These are phyloP conservation scores for Beauveria scarabaeidicola DNA, from an alignment of 2,329 filamentous ascomycete genomes.

Conservation along the genomic window DNA sequence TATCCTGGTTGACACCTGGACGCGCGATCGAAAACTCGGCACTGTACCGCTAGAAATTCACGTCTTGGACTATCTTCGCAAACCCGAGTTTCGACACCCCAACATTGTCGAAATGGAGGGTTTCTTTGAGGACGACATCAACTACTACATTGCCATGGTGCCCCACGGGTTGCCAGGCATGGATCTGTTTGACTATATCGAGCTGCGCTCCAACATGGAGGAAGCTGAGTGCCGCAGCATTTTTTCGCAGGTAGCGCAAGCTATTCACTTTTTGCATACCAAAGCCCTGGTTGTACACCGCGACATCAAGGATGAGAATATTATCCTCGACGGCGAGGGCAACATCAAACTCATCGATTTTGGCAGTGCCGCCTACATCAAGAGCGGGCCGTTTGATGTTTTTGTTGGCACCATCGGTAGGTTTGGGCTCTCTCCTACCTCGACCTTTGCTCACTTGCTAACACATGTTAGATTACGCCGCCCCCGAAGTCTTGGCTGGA, in stretches of 20 bases:
- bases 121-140: constrained; percentile 71
- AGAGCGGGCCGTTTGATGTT: constrained; percentile 95
- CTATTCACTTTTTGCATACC: constrained; percentile 83
- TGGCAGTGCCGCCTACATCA: constrained; percentile 95
- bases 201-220: constrained; percentile 92
- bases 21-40: constrained; percentile 80
- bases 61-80: constrained; percentile 83
- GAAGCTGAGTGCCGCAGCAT: constrained; percentile 90
- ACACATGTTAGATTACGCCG: constrained; percentile 70
- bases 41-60: constrained; percentile 97
- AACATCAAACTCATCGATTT: constrained; percentile 97
- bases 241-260: constrained; percentile 84
- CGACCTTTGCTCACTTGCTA: neutral
- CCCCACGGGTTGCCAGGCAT: constrained; percentile 93
- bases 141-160: constrained; percentile 98
- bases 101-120: constrained; percentile 68
- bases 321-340: constrained; percentile 89
- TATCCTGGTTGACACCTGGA: constrained; percentile 98
- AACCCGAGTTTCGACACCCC: constrained; percentile 57
- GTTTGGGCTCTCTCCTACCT: constrained; percentile 22
- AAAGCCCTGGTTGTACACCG: constrained; percentile 89
- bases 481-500: constrained; percentile 92
- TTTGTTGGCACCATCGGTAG: constrained; percentile 97
- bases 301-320: constrained; percentile 98
- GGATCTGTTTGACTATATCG: constrained; percentile 98